Base-by-base conservation (phyloP, 2,329 filamentous ascomycete genomes). In the Thielaviopsis musarum region DNA sequence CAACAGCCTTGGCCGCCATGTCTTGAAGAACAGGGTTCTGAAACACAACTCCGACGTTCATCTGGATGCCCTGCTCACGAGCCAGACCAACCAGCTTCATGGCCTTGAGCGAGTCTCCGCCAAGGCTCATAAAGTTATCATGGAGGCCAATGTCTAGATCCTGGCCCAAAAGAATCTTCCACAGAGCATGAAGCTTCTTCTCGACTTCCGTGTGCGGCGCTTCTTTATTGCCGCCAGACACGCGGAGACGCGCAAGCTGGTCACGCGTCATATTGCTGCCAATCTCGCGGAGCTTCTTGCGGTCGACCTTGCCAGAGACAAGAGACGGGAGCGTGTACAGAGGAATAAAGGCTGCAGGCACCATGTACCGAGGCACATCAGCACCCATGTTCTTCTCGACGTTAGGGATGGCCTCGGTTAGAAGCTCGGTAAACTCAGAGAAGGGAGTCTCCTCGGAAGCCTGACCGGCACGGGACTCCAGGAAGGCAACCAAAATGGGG, bases 101-200 rank as follows among this genome's bases (percentile, higher is more conserved):
- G 1, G 76, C 76, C n/a, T 71, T 69, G 1, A 79, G 68, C 0
- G 76, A 79, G 66, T 79, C 76, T 6, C 77, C 75, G 0, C 75
- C 76, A 0, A 77, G 68, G 1, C 68, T 68, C 64, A 77, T 74
- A 68, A 78, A 78, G 66, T 71, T 73, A 64, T 74, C 73, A 7
- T 70, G 66, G 1, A 68, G 66, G 15, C 69, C 68, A 12, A 74
- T 63, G 5, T 70, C 66, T 3, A 62, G 28, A 9, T 71, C 69
- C 0, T 64, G 61, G 3, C 70, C 71, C 1, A 76, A 67, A 1
- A 75, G 66, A 54, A 67, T 67, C 38, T 61, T 56, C 74, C 74
- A 76, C 13, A 72, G 65, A 9, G 65, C 63, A 13, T 70, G 67
- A 1, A 74, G 64, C 12, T 69, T 68, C 58, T 69, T 68, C 62